Evolutionary conservation across 225 moss, liverwort and hornwort genomes (phyloP), one percentile per base, ranked within the genome.

Genomic region (Ulota crispa): DNA sequence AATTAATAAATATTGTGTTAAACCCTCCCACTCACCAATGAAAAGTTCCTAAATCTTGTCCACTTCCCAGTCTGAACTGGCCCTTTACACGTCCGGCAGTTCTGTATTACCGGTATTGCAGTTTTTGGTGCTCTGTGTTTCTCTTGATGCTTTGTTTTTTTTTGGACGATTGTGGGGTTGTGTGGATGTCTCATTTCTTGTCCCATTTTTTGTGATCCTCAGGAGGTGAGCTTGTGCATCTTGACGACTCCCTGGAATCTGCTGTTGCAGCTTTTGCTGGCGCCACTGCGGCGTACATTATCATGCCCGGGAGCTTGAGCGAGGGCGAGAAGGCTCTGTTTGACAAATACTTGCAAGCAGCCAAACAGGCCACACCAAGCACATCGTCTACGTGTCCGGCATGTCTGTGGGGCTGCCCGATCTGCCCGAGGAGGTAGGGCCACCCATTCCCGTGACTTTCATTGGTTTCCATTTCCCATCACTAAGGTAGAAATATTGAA

Each of bases 381-480:
- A 84, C 68, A 84, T 81, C 5, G 81, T 84, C 59, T 73, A 81
- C 63, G 60, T 84, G 2, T 84, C 81, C 41, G 70, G 66, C 24
- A 32, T 68, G 6, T 5, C 71, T 32, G 68, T 3, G 10, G 37
- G 8, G 9, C 31, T 69, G 9, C 0, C 65, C 27, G 68, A 47
- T 0, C 0, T 23, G 18, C 2, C 63, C 28, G 39, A 6, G 6
- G 26, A 63, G 27, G 82, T 82, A 82, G 16, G 34, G 50, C 2
- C 39, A 23, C 34, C 30, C 65, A 52, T 43, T 34, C n/a, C 47
- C 77, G 14, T 27, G 21, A 7, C 45, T 71, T 71, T 34, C 75
- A 21, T 13, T 75, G 75, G 14, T 28, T 43, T 21, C 13, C 21
- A 30, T 21, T 28, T 43, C 14, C 13, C 21, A 30, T 21, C 30